phyloP scores from a whole-genome alignment of 2,329 filamentous ascomycete species.

The Trichophyton benhamiae region DNA sequence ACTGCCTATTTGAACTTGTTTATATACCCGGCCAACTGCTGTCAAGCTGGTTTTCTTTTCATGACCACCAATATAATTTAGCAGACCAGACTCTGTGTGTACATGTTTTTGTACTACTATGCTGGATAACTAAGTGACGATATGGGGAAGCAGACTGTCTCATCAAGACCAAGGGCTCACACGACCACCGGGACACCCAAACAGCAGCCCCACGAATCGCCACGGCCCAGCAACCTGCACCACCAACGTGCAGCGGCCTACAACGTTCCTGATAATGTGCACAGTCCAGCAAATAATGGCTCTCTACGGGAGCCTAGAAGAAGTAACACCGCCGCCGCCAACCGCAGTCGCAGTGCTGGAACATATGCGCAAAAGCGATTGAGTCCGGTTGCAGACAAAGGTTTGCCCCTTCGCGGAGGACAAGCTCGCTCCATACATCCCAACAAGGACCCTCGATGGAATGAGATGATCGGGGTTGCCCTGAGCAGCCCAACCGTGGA shows the following conservation, averaged over 20 bases:
- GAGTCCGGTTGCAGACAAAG: not conserved
- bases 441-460: slow-evolving; percentile 19
- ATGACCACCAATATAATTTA: not conserved
- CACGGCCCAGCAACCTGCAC: not conserved
- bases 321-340: not conserved
- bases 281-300: not conserved
- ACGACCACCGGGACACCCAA: not conserved
- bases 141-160: not conserved
- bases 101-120: not conserved
- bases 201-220: not conserved
- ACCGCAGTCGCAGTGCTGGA: not conserved
- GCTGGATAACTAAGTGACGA: not conserved
- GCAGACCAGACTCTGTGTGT: not conserved
- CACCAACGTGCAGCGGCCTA: not conserved
- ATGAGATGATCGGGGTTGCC: slow-evolving; percentile 57
- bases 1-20: not conserved
- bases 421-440: not conserved
- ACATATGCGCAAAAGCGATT: not conserved
- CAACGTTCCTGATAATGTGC: not conserved
- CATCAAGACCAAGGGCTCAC: not conserved
- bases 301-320: not conserved
- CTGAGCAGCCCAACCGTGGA: slow-evolving; percentile 51
- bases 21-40: not conserved
- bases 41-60: not conserved
- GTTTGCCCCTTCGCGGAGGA: not conserved